phyloP scores from a whole-genome alignment of 2,329 filamentous ascomycete species.

The Trichoderma aggressivum region DNA sequence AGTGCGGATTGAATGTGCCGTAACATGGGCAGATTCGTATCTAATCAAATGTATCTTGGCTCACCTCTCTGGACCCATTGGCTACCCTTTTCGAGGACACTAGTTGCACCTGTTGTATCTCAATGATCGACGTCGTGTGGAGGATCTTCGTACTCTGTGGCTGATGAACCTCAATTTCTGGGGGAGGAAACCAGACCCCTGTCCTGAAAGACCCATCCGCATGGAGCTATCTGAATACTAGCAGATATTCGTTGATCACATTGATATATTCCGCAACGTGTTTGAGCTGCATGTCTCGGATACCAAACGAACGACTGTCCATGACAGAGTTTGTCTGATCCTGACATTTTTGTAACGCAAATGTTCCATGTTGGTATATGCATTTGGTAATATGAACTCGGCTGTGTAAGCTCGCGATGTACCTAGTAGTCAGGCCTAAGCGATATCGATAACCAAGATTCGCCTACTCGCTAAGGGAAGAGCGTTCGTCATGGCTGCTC shows the following conservation, averaged over 20 bases:
- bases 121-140: conserved; percentile 5
- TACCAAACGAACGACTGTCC: background rate
- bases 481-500: background rate
- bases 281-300: conserved; percentile 4
- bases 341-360: background rate
- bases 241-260: background rate
- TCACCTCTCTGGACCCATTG: background rate
- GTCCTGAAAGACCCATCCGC: background rate
- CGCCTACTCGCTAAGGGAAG: background rate
- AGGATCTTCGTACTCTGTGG: conserved; percentile 13
- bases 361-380: background rate
- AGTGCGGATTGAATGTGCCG: background rate
- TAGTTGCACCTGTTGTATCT: background rate
- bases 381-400: background rate
- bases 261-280: background rate
- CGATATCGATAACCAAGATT: background rate
- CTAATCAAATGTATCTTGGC: background rate
- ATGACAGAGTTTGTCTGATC: background rate
- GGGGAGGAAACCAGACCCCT: background rate
- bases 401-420: background rate
- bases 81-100: background rate
- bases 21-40: background rate
- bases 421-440: background rate
- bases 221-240: background rate
- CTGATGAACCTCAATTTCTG: background rate